Conservation (phyloP, 106 monocot genomes). For the Xerophyta viscosa region DNA sequence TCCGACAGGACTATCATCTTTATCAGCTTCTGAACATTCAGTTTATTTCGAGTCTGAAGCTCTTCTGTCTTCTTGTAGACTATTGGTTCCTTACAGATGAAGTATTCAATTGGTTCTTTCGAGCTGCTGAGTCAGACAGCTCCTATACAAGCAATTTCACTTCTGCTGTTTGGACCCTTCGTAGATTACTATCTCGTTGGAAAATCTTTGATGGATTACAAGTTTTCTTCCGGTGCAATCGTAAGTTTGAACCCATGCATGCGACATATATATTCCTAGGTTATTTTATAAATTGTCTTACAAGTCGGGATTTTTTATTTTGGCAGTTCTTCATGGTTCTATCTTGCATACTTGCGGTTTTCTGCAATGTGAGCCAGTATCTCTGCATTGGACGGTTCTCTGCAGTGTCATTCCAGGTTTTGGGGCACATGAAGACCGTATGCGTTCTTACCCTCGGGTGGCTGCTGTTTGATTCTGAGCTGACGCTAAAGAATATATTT, state of each 20-base stretch:
- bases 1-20: too few species aligned
- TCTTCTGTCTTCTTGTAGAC: constrained; percentile 30
- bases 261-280: neutral
- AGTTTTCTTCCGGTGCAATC: constrained; percentile 30
- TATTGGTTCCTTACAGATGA: constrained; percentile 69
- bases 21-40: too few species aligned
- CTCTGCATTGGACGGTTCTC: constrained; percentile 51
- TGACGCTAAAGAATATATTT: constrained; percentile 34
- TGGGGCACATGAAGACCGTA: constrained; percentile 53
- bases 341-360: constrained; percentile 39
- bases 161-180: constrained; percentile 49
- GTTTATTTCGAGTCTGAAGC: too few species aligned
- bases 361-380: constrained; percentile 57
- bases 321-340: constrained; percentile 40
- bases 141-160: constrained; percentile 66
- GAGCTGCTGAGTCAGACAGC: constrained; percentile 79
- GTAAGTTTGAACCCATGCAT: constrained; percentile 22
- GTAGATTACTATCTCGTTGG: constrained; percentile 64
- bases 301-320: too few species aligned
- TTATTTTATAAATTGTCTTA: neutral
- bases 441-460: constrained; percentile 41
- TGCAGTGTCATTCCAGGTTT: constrained; percentile 45
- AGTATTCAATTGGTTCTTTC: constrained; percentile 66
- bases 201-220: constrained; percentile 28
- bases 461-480: constrained; percentile 40